phyloP scores from a whole-genome alignment of 257 asterid genomes.

The Jaltomata sinuosa region DNA sequence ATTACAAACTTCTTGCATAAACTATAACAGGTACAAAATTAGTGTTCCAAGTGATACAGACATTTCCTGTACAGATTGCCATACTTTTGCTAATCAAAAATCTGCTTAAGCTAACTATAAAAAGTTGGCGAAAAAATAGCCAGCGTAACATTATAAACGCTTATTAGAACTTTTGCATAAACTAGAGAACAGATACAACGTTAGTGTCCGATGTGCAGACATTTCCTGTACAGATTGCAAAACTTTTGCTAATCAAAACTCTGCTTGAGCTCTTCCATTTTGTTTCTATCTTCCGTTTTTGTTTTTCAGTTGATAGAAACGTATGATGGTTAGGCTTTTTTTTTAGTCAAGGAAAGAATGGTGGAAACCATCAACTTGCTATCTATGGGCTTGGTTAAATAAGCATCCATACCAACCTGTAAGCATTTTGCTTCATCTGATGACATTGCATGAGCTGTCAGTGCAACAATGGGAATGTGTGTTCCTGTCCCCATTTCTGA shows the following conservation, averaged over 20 bases:
- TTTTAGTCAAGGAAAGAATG: conserved; percentile 60
- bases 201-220: neutral
- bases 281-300: neutral
- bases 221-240: neutral
- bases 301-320: neutral
- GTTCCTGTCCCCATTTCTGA: conserved; percentile 43
- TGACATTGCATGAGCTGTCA: conserved; percentile 97
- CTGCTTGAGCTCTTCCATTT: neutral
- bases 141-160: neutral
- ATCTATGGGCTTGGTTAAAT: conserved; percentile 82
- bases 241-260: neutral
- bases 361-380: conserved; percentile 74
- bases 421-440: conserved; percentile 86
- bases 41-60: neutral
- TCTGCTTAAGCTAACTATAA: neutral
- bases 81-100: neutral
- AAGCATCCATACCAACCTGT: conserved; percentile 98
- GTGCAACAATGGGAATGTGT: conserved; percentile 89
- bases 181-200: neutral
- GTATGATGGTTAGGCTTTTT: neutral
- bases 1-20: neutral
- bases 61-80: conserved; percentile 1
- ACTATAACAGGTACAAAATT: neutral
- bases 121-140: neutral
- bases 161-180: neutral